These are phyloP conservation scores for Phaeosphaeriaceae sp. DNA, from an alignment of 2,329 filamentous ascomycete species.

Conservation along the genomic window DNA sequence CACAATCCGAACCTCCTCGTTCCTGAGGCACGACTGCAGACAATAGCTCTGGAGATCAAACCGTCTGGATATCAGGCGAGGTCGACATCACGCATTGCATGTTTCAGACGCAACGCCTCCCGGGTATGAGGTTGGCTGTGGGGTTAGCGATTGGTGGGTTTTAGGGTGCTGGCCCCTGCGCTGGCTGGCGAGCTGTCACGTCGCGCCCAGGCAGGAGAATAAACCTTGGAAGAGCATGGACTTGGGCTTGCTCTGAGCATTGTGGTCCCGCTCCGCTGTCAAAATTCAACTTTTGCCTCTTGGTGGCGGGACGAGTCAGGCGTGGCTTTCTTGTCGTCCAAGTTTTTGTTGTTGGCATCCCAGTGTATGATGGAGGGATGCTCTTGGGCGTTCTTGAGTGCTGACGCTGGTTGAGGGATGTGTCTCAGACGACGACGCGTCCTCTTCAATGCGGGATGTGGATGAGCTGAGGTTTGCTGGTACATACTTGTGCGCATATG, in stretches of 20 bases:
- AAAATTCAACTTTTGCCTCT: background rate
- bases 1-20: background rate
- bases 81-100: constrained; percentile 2
- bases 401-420: background rate
- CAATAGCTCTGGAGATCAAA: constrained; percentile 14
- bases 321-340: background rate
- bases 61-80: constrained; percentile 3
- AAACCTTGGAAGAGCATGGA: background rate
- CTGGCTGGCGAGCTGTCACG: background rate
- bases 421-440: background rate
- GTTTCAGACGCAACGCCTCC: constrained; percentile 12
- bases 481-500: background rate
- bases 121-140: constrained; percentile 4
- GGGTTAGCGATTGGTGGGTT: constrained; percentile 8
- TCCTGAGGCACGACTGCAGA: background rate
- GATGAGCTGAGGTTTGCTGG: background rate
- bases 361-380: background rate
- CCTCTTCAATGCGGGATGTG: background rate
- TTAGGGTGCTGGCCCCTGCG: background rate
- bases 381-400: background rate
- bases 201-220: too few relatives aligned
- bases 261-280: background rate
- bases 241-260: background rate
- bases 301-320: background rate
- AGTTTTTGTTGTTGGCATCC: background rate